Evolutionary conservation across 768 basidiomycete species (phyloP).

Genomic region (Baorangia bicolor): DNA sequence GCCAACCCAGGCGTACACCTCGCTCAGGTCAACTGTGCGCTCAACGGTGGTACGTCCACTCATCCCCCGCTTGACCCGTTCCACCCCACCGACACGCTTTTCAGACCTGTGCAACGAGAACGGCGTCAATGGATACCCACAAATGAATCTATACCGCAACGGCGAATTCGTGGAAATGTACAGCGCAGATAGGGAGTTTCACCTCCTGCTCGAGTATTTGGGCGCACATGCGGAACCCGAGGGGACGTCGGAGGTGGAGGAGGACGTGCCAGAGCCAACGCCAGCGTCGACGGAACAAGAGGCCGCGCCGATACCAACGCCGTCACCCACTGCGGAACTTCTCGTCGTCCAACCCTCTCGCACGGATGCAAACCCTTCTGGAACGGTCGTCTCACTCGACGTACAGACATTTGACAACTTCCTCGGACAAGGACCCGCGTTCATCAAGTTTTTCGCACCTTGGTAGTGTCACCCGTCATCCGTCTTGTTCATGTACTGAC

Average conservation of each 20-base stretch:
- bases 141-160: conserved; percentile 69
- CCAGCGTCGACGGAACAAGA: conserved; percentile 7
- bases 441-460: conserved; percentile 87
- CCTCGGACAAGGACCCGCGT: conserved; percentile 47
- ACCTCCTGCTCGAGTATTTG: conserved; percentile 57
- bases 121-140: conserved; percentile 68
- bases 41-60: conserved; percentile 63
- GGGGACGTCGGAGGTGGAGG: not conserved
- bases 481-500: not conserved
- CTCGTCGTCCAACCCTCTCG: conserved; percentile 17
- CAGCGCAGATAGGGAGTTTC: conserved; percentile 50
- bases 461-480: conserved; percentile 48
- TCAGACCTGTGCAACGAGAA: conserved; percentile 81
- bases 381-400: conserved; percentile 24
- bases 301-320: not conserved
- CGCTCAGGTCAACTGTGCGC: conserved; percentile 80
- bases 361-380: conserved; percentile 22
- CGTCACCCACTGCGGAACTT: conserved; percentile 2
- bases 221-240: conserved; percentile 39
- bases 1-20: conserved; percentile 47
- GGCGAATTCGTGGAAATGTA: conserved; percentile 62
- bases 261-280: not conserved
- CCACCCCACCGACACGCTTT: not conserved
- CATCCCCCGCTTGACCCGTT: no score
- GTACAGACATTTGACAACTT: conserved; percentile 39